phyloP scores from a whole-genome alignment of 2,329 filamentous ascomycete species.

The Trichoderma atrobrunneum region DNA sequence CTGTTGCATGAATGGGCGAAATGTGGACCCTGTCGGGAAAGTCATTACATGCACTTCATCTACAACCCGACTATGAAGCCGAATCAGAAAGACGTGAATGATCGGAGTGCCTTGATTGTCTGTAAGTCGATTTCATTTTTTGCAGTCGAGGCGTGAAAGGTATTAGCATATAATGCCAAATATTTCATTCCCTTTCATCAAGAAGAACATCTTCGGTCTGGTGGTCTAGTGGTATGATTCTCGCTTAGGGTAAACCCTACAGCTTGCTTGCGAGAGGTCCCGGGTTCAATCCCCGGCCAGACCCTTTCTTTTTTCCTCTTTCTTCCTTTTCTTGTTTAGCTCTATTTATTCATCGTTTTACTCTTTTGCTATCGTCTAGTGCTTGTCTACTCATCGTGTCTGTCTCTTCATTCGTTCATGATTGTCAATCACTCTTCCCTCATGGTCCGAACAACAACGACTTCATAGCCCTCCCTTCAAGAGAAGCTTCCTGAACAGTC shows the following conservation, averaged over 20 bases:
- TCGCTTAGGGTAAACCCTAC: slow-evolving; percentile 17
- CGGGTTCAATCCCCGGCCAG: slow-evolving; percentile 48
- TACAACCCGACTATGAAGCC: neutral
- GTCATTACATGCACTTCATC: neutral
- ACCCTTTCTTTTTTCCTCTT: slow-evolving; percentile 28
- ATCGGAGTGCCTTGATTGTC: neutral
- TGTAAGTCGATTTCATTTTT: neutral
- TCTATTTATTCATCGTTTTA: neutral
- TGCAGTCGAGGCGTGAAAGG: neutral
- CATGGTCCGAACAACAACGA: neutral
- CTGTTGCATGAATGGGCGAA: neutral
- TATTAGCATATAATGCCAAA: neutral
- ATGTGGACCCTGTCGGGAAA: neutral
- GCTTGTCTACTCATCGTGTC: neutral
- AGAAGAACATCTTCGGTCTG: neutral
- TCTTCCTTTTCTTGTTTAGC: neutral
- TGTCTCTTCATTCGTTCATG: neutral
- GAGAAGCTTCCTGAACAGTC: neutral
- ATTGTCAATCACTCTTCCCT: neutral
- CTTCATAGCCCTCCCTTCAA: neutral
- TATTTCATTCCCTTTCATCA: neutral
- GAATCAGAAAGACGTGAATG: neutral
- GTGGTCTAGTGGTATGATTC: slow-evolving; percentile 20
- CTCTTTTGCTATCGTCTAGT: neutral
- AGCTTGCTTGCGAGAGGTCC: slow-evolving; percentile 41